A percentile compares a stretch with the other conserved stretches of the same genome.
Evolutionary conservation across 129 eudicot genomes (phyloP).

Genomic region (Lactuca sativa): DNA sequence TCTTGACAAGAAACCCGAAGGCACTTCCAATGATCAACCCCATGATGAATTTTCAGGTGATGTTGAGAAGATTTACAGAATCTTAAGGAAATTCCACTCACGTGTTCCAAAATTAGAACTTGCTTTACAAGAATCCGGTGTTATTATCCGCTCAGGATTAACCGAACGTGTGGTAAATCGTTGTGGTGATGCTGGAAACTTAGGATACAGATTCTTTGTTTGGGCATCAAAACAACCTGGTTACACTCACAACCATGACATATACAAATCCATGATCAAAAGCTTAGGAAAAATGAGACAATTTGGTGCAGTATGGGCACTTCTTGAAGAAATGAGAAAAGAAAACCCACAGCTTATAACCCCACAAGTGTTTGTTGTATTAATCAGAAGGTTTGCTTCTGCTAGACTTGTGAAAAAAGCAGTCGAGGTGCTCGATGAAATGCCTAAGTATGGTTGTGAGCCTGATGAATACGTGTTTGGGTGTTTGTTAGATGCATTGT

Average conservation of each 20-base stretch:
- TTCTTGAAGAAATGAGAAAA: constrained; percentile 83
- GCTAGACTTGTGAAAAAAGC: constrained; percentile 89
- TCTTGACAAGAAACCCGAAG: constrained; percentile 40
- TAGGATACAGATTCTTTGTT: constrained; percentile 73
- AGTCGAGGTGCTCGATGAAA: constrained; percentile 79
- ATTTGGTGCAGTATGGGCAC: constrained; percentile 85
- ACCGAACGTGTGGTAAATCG: constrained; percentile 76
- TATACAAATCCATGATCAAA: constrained; percentile 68
- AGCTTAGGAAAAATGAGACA: constrained; percentile 83
- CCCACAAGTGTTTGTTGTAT: constrained; percentile 66
- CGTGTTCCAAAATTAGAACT: constrained; percentile 82
- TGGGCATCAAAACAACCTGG: constrained; percentile 84
- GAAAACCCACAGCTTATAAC: constrained; percentile 67
- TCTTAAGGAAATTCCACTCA: constrained; percentile 72
- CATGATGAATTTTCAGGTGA: constrained; percentile 69
- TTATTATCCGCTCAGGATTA: constrained; percentile 57
- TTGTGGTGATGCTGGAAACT: constrained; percentile 86
- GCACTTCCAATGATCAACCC: constrained; percentile 32
- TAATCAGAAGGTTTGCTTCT: constrained; percentile 83
- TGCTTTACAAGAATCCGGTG: constrained; percentile 79
- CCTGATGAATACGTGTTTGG: constrained; percentile 88
- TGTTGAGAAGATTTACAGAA: constrained; percentile 71
- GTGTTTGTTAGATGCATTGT: constrained; percentile 83
- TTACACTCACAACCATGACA: constrained; percentile 66
- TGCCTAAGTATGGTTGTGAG: constrained; percentile 85